Evolutionary conservation across 2,329 filamentous ascomycete genomes (phyloP).

Genomic region (Ophiostoma sp.): DNA sequence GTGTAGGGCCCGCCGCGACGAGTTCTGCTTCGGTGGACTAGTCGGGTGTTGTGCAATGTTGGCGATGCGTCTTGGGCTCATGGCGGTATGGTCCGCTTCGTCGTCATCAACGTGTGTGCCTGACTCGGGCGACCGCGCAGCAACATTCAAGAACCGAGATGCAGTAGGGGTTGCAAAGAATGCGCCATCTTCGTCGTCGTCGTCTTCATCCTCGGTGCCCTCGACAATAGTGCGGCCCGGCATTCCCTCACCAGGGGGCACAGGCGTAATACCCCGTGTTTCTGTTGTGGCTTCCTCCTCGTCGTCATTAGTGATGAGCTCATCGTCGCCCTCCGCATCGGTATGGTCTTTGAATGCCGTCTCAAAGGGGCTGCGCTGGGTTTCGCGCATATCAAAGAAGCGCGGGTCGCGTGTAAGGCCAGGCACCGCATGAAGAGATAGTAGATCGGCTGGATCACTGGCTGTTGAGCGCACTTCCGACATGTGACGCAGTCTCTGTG

Average conservation of each 20-base stretch:
- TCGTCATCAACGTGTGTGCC: conserved; percentile 17
- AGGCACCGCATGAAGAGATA: conserved; percentile 44
- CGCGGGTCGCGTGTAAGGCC: conserved; percentile 36
- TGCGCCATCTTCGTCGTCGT: conserved; percentile 41
- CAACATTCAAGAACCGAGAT: conserved; percentile 26
- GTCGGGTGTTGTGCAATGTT: conserved; percentile 12
- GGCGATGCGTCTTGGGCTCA: conserved; percentile 3
- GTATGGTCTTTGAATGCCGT: conserved; percentile 58
- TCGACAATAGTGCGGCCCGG: not conserved
- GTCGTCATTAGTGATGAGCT: conserved; percentile 77
- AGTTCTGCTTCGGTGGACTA: conserved; percentile 16
- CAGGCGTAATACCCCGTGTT: conserved; percentile 22
- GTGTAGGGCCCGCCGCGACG: conserved; percentile 45
- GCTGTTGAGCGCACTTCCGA: conserved; percentile 56
- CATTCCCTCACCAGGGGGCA: conserved; percentile 4
- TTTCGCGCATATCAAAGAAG: not conserved
- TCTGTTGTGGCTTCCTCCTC: conserved; percentile 41
- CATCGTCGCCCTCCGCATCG: conserved; percentile 84
- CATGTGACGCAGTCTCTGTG: conserved; percentile 45
- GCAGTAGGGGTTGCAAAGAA: conserved; percentile 53
- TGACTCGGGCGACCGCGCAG: conserved; percentile 26
- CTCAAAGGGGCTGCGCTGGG: conserved; percentile 29
- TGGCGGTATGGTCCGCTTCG: not conserved
- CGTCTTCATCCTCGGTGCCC: conserved; percentile 43
- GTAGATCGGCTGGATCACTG: conserved; percentile 60